phyloP scores from a whole-genome alignment of 1,139 yeast genomes.

The Geotrichum carabidarum region DNA sequence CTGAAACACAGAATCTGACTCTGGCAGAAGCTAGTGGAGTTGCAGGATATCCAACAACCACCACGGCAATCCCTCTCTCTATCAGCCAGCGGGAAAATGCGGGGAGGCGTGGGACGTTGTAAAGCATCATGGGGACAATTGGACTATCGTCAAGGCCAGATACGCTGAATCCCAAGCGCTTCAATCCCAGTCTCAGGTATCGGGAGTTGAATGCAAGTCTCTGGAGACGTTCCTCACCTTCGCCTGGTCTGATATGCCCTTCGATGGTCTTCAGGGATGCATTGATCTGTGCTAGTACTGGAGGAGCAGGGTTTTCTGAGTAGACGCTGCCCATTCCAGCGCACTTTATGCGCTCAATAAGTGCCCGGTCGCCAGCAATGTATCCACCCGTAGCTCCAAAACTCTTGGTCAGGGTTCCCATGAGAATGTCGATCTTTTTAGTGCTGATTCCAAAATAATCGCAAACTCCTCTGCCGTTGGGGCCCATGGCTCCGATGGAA shows the following conservation, averaged over 20 bases:
- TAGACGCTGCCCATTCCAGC: conserved; percentile 69
- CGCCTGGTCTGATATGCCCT: conserved; percentile 85
- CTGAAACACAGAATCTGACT: conserved; percentile 85
- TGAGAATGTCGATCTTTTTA: conserved; percentile 68
- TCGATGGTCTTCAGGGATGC: conserved; percentile 72
- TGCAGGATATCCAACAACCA: conserved; percentile 96
- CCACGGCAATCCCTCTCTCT: conserved; percentile 80
- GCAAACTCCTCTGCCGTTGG: conserved; percentile 88
- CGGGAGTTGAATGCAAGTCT: conserved; percentile 94
- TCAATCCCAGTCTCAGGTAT: conserved; percentile 82
- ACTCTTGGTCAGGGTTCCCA: conserved; percentile 97
- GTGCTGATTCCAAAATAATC: conserved; percentile 85
- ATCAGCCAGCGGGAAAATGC: conserved; percentile 80
- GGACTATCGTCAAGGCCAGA: conserved; percentile 97
- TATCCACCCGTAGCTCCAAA: conserved; percentile 99
- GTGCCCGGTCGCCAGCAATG: conserved; percentile 63
- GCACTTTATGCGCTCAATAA: conserved; percentile 70
- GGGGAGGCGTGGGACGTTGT: conserved; percentile 94
- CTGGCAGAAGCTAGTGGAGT: conserved; percentile 88
- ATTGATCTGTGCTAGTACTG: conserved; percentile 83
- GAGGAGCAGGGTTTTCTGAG: conserved; percentile 84
- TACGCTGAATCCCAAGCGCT: conserved; percentile 86
- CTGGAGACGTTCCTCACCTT: conserved; percentile 84
- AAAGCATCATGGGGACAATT: conserved; percentile 80
- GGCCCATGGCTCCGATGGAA: conserved; percentile 96